A percentile compares a stretch with the other conserved stretches of the same genome.
Conservation (phyloP, 2,329 filamentous ascomycete species). For the Alternaria gaisen region DNA sequence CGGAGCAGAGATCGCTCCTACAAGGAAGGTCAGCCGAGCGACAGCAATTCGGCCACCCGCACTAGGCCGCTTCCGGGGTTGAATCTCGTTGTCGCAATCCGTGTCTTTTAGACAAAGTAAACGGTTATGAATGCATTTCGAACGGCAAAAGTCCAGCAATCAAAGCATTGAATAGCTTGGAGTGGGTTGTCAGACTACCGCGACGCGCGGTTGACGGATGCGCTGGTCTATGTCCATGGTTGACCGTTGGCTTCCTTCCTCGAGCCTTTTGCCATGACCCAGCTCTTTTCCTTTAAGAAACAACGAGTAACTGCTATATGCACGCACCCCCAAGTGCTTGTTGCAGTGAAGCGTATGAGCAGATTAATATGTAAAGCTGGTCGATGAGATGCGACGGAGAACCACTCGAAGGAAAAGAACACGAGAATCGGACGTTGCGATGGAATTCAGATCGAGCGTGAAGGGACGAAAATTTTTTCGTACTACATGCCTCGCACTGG, state of each 20-base stretch:
- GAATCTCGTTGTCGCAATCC: background rate
- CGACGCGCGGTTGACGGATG: background rate
- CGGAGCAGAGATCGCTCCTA: background rate
- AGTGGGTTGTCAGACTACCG: background rate
- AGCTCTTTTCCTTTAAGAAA: background rate
- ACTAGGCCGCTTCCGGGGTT: constrained; percentile 4
- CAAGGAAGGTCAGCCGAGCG: constrained; percentile 8
- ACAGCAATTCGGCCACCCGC: background rate
- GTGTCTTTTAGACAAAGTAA: background rate
- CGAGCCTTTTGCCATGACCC: background rate
- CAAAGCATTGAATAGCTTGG: background rate
- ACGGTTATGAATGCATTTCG: background rate
- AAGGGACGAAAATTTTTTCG: too few relatives aligned
- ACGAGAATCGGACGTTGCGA: too few relatives aligned
- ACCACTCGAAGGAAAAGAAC: background rate
- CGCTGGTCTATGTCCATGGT: background rate
- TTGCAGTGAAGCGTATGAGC: background rate
- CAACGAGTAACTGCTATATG: too few relatives aligned
- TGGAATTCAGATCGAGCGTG: background rate
- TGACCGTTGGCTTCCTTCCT: background rate
- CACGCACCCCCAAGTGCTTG: background rate
- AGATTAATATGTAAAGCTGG: background rate
- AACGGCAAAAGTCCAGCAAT: background rate
- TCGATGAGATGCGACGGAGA: background rate
- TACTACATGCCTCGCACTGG: background rate